A percentile compares a stretch with the other conserved stretches of the same genome.
Conservation (phyloP, 2,329 filamentous ascomycete species). For the Nakataea oryzae region DNA sequence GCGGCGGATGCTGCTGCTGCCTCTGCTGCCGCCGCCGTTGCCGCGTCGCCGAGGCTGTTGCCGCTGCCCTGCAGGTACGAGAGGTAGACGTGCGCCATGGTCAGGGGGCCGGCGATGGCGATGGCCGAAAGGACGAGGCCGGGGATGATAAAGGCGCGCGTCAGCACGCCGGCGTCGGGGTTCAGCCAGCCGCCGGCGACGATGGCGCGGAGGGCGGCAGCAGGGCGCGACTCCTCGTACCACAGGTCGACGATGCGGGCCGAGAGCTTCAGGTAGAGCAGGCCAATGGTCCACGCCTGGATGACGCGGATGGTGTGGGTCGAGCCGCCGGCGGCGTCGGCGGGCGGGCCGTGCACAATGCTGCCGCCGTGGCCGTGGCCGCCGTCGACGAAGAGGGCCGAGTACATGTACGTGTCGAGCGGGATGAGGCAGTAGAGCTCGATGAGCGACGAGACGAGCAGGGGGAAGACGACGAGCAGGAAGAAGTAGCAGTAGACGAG, state of each 20-base stretch:
- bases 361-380: slow-evolving; percentile 16
- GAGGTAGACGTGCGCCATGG: slow-evolving; percentile 42
- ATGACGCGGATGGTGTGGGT: slow-evolving; percentile 75
- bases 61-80: slow-evolving; percentile 19
- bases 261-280: slow-evolving; percentile 79
- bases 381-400: slow-evolving; percentile 8
- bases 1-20: too few species aligned
- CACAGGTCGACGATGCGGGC: slow-evolving; percentile 58
- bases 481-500: slow-evolving; percentile 67
- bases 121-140: slow-evolving; percentile 48
- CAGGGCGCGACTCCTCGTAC: slow-evolving; percentile 59
- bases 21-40: slow-evolving; percentile 4
- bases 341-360: slow-evolving; percentile 15
- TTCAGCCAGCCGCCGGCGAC: slow-evolving; percentile 66
- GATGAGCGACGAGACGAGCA: slow-evolving; percentile 67
- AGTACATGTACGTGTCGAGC: slow-evolving; percentile 65
- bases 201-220: slow-evolving; percentile 64
- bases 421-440: slow-evolving; percentile 87
- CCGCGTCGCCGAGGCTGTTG: slow-evolving; percentile 10
- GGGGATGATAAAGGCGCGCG: slow-evolving; percentile 78
- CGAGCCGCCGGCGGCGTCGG: slow-evolving; percentile 16
- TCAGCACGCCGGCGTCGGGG: slow-evolving; percentile 70
- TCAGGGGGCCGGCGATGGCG: slow-evolving; percentile 55
- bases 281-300: slow-evolving; percentile 87
- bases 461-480: slow-evolving; percentile 69